These are phyloP conservation scores for Boletus smithii DNA, from an alignment of 1,284 basidiomycete species.

Conservation along the genomic window DNA sequence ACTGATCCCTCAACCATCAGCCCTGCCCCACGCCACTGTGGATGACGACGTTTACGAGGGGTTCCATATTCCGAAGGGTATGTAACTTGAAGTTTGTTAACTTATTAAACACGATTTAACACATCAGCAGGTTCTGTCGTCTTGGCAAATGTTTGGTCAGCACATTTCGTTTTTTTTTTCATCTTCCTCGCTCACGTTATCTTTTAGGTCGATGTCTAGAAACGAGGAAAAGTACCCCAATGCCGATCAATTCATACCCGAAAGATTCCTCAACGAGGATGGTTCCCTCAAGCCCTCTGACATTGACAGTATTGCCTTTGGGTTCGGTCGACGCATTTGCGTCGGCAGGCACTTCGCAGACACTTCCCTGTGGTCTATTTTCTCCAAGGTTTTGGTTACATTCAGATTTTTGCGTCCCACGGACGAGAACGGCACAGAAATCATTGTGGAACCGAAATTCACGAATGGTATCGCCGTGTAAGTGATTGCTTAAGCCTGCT, in stretches of 20 bases:
- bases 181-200: neutral
- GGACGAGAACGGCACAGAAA: neutral
- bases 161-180: neutral
- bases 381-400: neutral
- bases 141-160: neutral
- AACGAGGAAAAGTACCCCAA: neutral
- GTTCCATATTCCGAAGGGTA: slow-evolving; percentile 1
- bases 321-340: slow-evolving; percentile 1
- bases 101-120: neutral
- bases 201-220: neutral
- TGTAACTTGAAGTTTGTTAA: neutral
- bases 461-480: neutral
- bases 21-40: neutral
- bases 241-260: neutral
- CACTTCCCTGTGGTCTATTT: neutral
- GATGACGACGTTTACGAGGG: neutral
- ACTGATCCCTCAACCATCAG: neutral
- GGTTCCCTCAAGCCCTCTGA: neutral
- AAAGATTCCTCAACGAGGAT: neutral
- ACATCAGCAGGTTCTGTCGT: neutral
- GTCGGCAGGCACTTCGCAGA: slow-evolving; percentile 2
- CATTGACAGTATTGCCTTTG: neutral
- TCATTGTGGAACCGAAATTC: neutral
- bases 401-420: neutral
- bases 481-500: neutral